A percentile compares a stretch with the other conserved stretches of the same genome.
phyloP scores from a whole-genome alignment of 2,329 filamentous ascomycete genomes.

The Pseudopyrenochaeta lycopersici region DNA sequence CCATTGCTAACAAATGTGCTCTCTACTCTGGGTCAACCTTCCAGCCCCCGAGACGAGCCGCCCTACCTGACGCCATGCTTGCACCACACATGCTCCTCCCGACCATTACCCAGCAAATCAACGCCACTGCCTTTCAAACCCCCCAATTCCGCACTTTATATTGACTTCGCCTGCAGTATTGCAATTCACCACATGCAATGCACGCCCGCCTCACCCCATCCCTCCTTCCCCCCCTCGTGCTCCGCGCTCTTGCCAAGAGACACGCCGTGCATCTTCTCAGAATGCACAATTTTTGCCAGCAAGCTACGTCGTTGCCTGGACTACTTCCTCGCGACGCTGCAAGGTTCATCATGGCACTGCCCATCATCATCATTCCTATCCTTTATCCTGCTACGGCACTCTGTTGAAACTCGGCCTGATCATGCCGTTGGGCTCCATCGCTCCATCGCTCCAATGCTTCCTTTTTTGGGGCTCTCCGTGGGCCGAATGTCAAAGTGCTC shows the following conservation, averaged over 20 bases:
- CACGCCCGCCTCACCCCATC: conserved; percentile 16
- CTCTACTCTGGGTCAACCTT: neutral
- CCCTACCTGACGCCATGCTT: neutral
- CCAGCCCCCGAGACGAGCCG: neutral
- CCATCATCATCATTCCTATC: neutral
- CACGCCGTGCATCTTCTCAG: no score
- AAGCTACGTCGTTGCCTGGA: no score
- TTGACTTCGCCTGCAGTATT: conserved; percentile 16
- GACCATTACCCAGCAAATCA: conserved; percentile 18
- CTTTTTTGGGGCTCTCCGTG: neutral
- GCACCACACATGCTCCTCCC: conserved; percentile 1
- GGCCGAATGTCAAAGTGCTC: neutral
- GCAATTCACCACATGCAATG: conserved; percentile 16
- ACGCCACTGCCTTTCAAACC: neutral
- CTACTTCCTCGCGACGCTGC: no score
- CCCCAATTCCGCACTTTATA: conserved; percentile 11
- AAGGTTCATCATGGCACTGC: no score
- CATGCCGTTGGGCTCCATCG: neutral
- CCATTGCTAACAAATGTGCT: neutral
- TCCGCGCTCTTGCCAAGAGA: no score
- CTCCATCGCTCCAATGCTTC: neutral
- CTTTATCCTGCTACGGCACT: neutral
- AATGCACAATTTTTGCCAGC: no score
- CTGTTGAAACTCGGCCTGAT: neutral
- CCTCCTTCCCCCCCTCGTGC: conserved; percentile 9